Evolutionary conservation across 1,284 basidiomycete species (phyloP).

Genomic region (Trametes sp.): DNA sequence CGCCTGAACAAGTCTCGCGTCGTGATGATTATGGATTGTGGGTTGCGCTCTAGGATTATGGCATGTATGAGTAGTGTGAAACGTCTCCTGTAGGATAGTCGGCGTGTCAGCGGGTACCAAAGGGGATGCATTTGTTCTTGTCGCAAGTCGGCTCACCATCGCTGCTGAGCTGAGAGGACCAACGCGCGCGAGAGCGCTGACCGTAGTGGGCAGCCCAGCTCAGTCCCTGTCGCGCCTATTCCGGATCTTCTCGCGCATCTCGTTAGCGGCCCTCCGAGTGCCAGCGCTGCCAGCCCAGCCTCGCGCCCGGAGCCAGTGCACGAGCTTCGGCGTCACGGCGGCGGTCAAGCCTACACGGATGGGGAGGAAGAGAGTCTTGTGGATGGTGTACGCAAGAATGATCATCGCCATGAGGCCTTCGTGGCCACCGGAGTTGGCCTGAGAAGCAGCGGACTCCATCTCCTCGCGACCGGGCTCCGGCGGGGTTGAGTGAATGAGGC

Average conservation of each 20-base stretch:
- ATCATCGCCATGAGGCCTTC: conserved; percentile 91
- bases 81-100: conserved; percentile 18
- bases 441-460: conserved; percentile 47
- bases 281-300: conserved; percentile 82
- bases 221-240: conserved; percentile 40
- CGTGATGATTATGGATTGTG: conserved; percentile 18
- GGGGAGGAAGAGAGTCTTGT: conserved; percentile 95
- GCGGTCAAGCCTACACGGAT: conserved; percentile 90
- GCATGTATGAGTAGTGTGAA: conserved; percentile 26
- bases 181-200: background rate
- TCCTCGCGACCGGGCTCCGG: conserved; percentile 72
- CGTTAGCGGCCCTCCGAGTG: conserved; percentile 66
- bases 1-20: conserved; percentile 12
- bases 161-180: background rate
- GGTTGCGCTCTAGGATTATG: conserved; percentile 21
- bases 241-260: conserved; percentile 64
- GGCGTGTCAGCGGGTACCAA: conserved; percentile 6
- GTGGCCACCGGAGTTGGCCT: conserved; percentile 46
- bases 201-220: conserved; percentile 4
- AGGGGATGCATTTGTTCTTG: background rate
- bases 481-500: conserved; percentile 56
- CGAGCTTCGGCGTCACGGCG: conserved; percentile 85
- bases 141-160: conserved; percentile 6
- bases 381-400: conserved; percentile 92
- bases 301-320: conserved; percentile 75